Conservation (phyloP, 805 yeast genomes). For the Starmerella geochares region DNA sequence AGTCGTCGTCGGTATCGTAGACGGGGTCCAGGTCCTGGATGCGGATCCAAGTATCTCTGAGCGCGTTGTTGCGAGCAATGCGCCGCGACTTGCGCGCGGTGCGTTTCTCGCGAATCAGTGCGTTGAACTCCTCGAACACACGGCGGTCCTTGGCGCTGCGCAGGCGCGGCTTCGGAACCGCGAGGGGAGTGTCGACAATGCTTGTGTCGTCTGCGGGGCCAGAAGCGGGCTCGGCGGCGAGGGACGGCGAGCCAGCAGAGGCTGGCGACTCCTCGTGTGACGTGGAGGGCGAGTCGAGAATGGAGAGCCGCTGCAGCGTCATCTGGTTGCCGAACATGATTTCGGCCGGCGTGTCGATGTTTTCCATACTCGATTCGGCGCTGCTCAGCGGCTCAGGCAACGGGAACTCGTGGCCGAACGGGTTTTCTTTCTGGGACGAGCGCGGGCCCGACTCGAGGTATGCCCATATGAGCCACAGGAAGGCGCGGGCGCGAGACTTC, state of each 20-base stretch:
- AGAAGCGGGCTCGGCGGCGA: background rate
- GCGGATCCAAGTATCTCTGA: constrained; percentile 27
- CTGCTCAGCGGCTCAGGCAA: constrained; percentile 34
- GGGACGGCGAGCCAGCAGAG: background rate
- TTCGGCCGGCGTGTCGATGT: constrained; percentile 40
- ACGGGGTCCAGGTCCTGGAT: constrained; percentile 31
- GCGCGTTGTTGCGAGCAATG: constrained; percentile 24
- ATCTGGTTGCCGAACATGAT: constrained; percentile 37
- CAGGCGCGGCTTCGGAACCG: constrained; percentile 17
- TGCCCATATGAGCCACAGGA: constrained; percentile 75
- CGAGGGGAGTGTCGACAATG: constrained; percentile 11
- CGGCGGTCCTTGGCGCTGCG: constrained; percentile 20
- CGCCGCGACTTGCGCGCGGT: constrained; percentile 23
- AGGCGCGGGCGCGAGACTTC: constrained; percentile 53
- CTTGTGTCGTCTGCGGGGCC: background rate
- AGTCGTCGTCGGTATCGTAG: constrained; percentile 32
- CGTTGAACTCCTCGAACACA: constrained; percentile 19
- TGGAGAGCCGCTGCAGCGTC: constrained; percentile 33
- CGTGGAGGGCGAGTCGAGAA: constrained; percentile 26
- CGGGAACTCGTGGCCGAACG: constrained; percentile 43
- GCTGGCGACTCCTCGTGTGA: constrained; percentile 8
- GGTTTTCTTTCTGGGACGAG: constrained; percentile 44
- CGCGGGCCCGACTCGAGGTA: constrained; percentile 61
- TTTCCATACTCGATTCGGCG: constrained; percentile 31
- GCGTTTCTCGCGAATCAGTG: constrained; percentile 21